Evolutionary conservation across 108 stramenopile genomes (phyloP), one percentile per base, ranked within the genome.

Genomic region (Conticribra guillardii): DNA sequence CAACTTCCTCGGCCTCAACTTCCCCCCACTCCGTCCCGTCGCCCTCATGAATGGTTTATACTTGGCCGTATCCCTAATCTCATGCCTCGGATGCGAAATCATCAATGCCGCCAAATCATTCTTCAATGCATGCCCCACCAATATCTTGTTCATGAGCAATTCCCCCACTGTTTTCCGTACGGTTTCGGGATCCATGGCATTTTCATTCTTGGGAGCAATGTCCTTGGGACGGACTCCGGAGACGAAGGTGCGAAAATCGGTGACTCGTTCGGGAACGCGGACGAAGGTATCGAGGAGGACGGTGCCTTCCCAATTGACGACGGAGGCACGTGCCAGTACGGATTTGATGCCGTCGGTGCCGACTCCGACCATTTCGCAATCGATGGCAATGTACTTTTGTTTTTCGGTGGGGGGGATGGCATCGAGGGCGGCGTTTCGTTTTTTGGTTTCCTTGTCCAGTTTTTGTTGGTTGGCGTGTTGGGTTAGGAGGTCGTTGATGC

Each of bases 301-400:
- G 18, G 87, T 61, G 3, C 85, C 80, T 61, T 94, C 62, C 87
- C 89, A 95, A 67, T 96, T 84, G 9, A 86, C 82, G 8, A 92
- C 72, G n/a, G 93, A 96, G 11, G 91, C 95, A 23, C 93, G 90
- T 16, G 96, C 96, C 62, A 97, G 68, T 5, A 85, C 94, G 26
- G 88, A 89, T 27, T 87, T 84, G 58, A 80, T 82, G n/a, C 91
- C 92, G n/a, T 79, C 79, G 29, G 81, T 61, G 16, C 96, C 96
- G 27, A 97, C 93, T 27, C 98, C 97, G 45, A 99, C 98, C 98
- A 99, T 99, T 76, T 99, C 98, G 75, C 98, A 99, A 80, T 99
- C 98, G 54, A 99, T 60, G 8, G 92, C 96, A 22, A 94, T 60
- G 67, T 93, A 96, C 34, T 75, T 76, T 27, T 67, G 44, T 59